phyloP scores from a whole-genome alignment of 169 alveolate genomes.

The Pseudocohnilembus persalinus region DNA sequence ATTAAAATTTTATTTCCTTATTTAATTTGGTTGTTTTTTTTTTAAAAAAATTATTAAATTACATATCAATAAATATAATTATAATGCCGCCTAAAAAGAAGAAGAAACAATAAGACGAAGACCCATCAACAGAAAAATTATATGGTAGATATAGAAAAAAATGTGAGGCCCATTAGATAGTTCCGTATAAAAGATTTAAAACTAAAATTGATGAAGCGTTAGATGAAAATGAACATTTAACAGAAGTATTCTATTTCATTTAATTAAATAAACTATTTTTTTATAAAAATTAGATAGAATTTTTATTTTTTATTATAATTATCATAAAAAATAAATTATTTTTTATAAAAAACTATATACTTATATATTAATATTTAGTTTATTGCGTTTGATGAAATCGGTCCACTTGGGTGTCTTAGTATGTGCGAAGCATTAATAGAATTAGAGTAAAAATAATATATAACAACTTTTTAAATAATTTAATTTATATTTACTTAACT shows the following conservation, averaged over 20 bases:
- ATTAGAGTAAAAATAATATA: slow-evolving; percentile 27
- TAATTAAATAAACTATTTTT: too few relatives aligned
- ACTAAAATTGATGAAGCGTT: slow-evolving; percentile 34
- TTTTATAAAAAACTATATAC: neutral
- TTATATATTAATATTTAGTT: neutral
- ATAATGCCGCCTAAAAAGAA: neutral
- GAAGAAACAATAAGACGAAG: slow-evolving; percentile 43
- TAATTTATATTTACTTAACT: too few relatives aligned
- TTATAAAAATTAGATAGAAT: too few relatives aligned
- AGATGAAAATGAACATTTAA: slow-evolving; percentile 37
- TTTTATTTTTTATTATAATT: slow-evolving; percentile 28
- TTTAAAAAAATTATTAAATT: too few relatives aligned
- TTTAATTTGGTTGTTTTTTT: too few relatives aligned
- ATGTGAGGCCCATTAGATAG: slow-evolving; percentile 25
- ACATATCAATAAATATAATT: too few relatives aligned
- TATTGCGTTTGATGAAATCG: slow-evolving; percentile 21
- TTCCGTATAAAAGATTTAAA: slow-evolving; percentile 18
- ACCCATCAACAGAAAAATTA: slow-evolving; percentile 30
- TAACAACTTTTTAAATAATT: too few relatives aligned
- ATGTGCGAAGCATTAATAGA: slow-evolving; percentile 43
- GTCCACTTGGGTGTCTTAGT: slow-evolving; percentile 28
- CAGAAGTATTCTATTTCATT: too few relatives aligned
- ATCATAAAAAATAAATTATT: neutral
- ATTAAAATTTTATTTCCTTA: too few relatives aligned
- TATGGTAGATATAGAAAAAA: slow-evolving; percentile 18